phyloP scores from a whole-genome alignment of 2,329 filamentous ascomycete species.

The Achaetomium macrosporum region DNA sequence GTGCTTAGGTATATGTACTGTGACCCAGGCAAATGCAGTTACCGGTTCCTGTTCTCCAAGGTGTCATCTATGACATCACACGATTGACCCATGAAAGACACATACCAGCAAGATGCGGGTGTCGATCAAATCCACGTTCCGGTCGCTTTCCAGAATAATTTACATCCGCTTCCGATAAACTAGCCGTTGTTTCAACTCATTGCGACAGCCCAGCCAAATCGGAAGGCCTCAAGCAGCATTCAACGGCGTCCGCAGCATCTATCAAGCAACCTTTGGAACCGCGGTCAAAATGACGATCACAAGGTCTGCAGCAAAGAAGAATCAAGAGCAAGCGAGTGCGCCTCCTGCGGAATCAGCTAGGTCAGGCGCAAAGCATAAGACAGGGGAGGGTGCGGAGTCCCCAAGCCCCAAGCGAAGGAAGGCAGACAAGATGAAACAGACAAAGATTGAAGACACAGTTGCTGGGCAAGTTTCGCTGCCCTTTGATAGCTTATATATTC shows the following conservation, averaged over 20 bases:
- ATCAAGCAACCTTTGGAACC: not conserved
- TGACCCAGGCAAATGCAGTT: not conserved
- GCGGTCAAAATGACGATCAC: conserved; percentile 16
- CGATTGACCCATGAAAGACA: not conserved
- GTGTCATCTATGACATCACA: conserved; percentile 2
- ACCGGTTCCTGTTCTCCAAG: not conserved
- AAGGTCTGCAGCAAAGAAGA: conserved; percentile 18
- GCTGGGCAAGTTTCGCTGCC: conserved; percentile 26
- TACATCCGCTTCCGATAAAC: no score
- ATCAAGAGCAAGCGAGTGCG: conserved; percentile 4
- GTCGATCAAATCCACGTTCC: not conserved
- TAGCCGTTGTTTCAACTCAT: no score
- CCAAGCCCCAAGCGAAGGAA: conserved; percentile 37
- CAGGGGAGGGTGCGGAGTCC: conserved; percentile 26
- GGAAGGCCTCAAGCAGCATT: no score
- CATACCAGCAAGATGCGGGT: not conserved
- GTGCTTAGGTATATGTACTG: not conserved
- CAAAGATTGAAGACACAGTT: conserved; percentile 28
- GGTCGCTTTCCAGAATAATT: no score
- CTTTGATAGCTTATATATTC: not conserved
- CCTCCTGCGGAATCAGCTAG: conserved; percentile 14
- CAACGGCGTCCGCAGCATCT: not conserved
- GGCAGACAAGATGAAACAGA: conserved; percentile 39
- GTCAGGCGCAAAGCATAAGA: conserved; percentile 33
- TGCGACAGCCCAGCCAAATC: no score